phyloP scores from a whole-genome alignment of 2,329 filamentous ascomycete species.

The Diaporthe ilicicola region DNA sequence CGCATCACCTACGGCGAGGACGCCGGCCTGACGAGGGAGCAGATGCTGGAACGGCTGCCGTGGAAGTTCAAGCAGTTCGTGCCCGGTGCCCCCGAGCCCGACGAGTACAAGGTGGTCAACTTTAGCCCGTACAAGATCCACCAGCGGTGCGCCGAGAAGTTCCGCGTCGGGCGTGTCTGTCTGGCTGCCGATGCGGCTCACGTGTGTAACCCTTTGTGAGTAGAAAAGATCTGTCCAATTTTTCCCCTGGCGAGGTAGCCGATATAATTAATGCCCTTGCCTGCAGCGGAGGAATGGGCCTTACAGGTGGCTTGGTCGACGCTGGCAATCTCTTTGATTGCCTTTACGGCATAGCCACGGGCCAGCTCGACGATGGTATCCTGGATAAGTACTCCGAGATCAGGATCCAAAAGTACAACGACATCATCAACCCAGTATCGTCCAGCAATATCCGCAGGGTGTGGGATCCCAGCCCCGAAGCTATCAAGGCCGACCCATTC shows the following conservation, averaged over 20 bases:
- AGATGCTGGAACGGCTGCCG: constrained; percentile 53
- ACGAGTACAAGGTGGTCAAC: constrained; percentile 56
- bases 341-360: constrained; percentile 49
- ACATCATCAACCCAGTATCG: constrained; percentile 33
- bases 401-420: constrained; percentile 45
- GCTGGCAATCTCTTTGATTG: constrained; percentile 57
- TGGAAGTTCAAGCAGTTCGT: constrained; percentile 56
- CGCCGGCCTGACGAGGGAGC: constrained; percentile 50
- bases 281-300: constrained; percentile 47
- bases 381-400: constrained; percentile 52
- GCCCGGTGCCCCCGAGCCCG: constrained; percentile 57
- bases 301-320: constrained; percentile 58
- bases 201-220: constrained; percentile 59
- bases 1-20: constrained; percentile 62
- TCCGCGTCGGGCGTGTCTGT: constrained; percentile 56
- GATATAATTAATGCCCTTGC: background rate
- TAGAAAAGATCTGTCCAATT: background rate
- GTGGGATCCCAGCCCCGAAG: constrained; percentile 31
- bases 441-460: constrained; percentile 33
- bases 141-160: constrained; percentile 56
- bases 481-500: constrained; percentile 39
- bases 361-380: constrained; percentile 47
- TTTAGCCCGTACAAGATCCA: constrained; percentile 60
- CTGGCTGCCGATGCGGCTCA: constrained; percentile 62
- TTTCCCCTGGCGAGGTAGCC: background rate